phyloP scores from a whole-genome alignment of 306 rosid genomes.

The Rubus parviflorus region DNA sequence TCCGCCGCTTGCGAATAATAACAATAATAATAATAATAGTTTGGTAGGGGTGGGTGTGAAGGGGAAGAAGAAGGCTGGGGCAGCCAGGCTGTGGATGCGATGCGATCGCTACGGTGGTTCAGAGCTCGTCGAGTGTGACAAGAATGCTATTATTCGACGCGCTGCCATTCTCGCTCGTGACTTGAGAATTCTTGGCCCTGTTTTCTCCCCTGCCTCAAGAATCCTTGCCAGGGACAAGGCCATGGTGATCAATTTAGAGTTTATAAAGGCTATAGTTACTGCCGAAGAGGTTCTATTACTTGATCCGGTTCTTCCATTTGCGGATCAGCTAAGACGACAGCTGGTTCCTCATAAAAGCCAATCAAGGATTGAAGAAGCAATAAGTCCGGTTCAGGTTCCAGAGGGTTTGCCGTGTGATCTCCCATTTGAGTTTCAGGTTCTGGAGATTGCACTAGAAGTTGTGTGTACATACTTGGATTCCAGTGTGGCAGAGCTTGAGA shows the following conservation, averaged over 20 bases:
- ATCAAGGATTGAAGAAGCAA: conserved; percentile 21
- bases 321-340: conserved; percentile 80
- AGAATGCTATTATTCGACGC: conserved; percentile 69
- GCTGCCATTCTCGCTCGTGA: conserved; percentile 85
- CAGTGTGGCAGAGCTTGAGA: conserved; percentile 83
- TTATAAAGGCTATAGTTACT: conserved; percentile 76
- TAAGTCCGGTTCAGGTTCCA: conserved; percentile 38
- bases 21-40: neutral
- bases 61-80: conserved; percentile 82
- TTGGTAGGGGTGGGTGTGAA: conserved; percentile 22
- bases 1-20: neutral
- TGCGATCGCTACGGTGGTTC: conserved; percentile 70
- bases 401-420: conserved; percentile 77
- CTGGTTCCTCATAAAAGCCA: conserved; percentile 41
- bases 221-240: conserved; percentile 95
- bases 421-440: conserved; percentile 95
- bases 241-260: conserved; percentile 96
- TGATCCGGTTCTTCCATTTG: conserved; percentile 98
- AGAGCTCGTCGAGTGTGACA: conserved; percentile 84
- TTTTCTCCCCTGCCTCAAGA: conserved; percentile 89
- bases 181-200: conserved; percentile 86
- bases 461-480: conserved; percentile 80
- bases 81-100: conserved; percentile 89
- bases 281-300: conserved; percentile 90
- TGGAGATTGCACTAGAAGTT: conserved; percentile 91